Evolutionary conservation across 768 basidiomycete species (phyloP).

Genomic region (Epithele typhae): DNA sequence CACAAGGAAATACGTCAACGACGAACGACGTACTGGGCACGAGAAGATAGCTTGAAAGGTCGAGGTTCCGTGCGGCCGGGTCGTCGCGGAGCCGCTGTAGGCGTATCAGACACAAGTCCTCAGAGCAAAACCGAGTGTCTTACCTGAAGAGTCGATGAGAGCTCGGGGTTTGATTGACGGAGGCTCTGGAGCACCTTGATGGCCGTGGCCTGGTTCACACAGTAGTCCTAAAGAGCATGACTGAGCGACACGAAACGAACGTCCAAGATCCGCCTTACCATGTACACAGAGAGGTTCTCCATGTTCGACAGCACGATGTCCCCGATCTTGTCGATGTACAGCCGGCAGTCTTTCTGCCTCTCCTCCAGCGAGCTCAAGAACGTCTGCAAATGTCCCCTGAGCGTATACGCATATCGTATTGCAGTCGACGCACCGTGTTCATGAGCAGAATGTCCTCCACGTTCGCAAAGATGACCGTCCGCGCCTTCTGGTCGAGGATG

Average conservation of each 20-base stretch:
- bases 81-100: slow-evolving; percentile 70
- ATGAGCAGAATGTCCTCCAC: slow-evolving; percentile 88
- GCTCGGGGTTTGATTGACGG: slow-evolving; percentile 48
- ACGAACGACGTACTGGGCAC: slow-evolving; percentile 69
- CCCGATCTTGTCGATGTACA: slow-evolving; percentile 87
- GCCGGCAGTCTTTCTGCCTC: slow-evolving; percentile 84
- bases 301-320: slow-evolving; percentile 78
- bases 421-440: slow-evolving; percentile 59
- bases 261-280: too few species aligned
- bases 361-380: slow-evolving; percentile 89
- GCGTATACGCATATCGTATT: background rate
- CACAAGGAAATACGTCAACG: background rate
- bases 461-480: slow-evolving; percentile 85
- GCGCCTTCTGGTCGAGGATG: slow-evolving; percentile 69
- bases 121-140: background rate
- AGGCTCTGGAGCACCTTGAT: slow-evolving; percentile 73
- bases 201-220: slow-evolving; percentile 80
- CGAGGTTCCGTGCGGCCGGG: slow-evolving; percentile 72
- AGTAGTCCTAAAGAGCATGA: slow-evolving; percentile 60
- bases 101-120: background rate
- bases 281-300: slow-evolving; percentile 74
- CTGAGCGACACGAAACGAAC: background rate
- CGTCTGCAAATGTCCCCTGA: slow-evolving; percentile 37
- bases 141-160: background rate
- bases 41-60: slow-evolving; percentile 86